Evolutionary conservation across 805 yeast species (phyloP).

Genomic region (Ogataea saltuana): DNA sequence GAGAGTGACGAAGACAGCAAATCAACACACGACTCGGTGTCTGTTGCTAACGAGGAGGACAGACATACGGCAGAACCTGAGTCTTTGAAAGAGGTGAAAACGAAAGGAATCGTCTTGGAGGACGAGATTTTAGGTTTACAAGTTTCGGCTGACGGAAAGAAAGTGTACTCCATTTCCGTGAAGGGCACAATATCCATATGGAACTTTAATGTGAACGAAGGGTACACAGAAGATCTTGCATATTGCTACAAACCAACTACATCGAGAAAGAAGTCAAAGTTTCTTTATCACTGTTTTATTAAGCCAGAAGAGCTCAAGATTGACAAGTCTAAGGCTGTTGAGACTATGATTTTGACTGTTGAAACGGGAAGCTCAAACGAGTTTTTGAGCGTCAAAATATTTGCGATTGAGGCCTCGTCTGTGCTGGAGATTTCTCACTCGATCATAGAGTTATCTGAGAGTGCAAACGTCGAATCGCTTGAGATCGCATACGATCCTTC

Average conservation of each 20-base stretch:
- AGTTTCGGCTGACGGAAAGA: slow-evolving; percentile 30
- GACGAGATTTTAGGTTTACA: slow-evolving; percentile 29
- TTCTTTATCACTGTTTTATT: slow-evolving; percentile 30
- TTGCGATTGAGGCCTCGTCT: slow-evolving; percentile 29
- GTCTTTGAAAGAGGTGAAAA: slow-evolving; percentile 36
- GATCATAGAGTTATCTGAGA: slow-evolving; percentile 23
- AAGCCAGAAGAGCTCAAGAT: slow-evolving; percentile 29
- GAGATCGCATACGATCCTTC: slow-evolving; percentile 31
- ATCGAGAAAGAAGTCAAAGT: slow-evolving; percentile 13
- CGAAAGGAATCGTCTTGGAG: slow-evolving; percentile 31
- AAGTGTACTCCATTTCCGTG: slow-evolving; percentile 33
- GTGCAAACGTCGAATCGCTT: slow-evolving; percentile 13
- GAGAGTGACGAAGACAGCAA: slow-evolving; percentile 33
- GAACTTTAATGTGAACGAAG: slow-evolving; percentile 22
- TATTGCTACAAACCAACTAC: slow-evolving; percentile 14
- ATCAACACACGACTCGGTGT: slow-evolving; percentile 30
- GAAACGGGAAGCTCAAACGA: slow-evolving; percentile 16
- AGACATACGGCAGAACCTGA: slow-evolving; percentile 34
- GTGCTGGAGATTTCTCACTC: slow-evolving; percentile 34
- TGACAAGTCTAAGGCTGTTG: slow-evolving; percentile 23
- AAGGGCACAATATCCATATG: slow-evolving; percentile 35
- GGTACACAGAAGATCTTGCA: slow-evolving; percentile 12
- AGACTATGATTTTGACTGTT: slow-evolving; percentile 26
- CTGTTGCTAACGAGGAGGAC: slow-evolving; percentile 34
- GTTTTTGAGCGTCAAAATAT: slow-evolving; percentile 28